phyloP scores from a whole-genome alignment of 257 asterid species.

The Nicotiana obtusifolia region DNA sequence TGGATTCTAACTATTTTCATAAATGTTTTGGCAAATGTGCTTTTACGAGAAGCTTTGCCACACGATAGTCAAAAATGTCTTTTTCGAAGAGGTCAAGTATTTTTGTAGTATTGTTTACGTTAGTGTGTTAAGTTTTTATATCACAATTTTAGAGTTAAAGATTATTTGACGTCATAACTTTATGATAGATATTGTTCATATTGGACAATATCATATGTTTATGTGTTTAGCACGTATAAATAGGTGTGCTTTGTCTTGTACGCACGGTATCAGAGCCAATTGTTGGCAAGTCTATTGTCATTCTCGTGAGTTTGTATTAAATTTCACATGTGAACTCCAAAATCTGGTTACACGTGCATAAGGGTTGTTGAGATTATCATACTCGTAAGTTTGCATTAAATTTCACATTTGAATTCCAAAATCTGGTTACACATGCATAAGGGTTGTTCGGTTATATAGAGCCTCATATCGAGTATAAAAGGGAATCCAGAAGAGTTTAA shows the following conservation, averaged over 20 bases:
- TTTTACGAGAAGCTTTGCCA: neutral
- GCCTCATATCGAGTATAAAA: neutral
- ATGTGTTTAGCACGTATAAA: too few species aligned
- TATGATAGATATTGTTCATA: too few species aligned
- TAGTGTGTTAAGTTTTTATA: neutral
- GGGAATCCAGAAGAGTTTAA: neutral
- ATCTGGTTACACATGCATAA: neutral
- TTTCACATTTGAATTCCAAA: neutral
- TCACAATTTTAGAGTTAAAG: neutral
- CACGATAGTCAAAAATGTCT: neutral
- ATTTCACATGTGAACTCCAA: too few species aligned
- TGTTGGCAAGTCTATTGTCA: too few species aligned
- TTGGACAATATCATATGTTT: too few species aligned
- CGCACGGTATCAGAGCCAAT: too few species aligned
- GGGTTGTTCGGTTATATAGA: neutral
- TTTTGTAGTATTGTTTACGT: neutral
- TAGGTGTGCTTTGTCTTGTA: too few species aligned
- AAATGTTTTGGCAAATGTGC: neutral
- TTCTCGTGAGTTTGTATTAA: too few species aligned
- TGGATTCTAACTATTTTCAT: neutral
- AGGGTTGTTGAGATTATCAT: too few species aligned
- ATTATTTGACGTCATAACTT: neutral
- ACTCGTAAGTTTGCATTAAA: neutral
- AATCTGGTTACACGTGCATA: too few species aligned
- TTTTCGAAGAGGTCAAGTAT: neutral